Evolutionary conservation across 768 basidiomycete genomes (phyloP).

Genomic region (Strobilomyces confusus): DNA sequence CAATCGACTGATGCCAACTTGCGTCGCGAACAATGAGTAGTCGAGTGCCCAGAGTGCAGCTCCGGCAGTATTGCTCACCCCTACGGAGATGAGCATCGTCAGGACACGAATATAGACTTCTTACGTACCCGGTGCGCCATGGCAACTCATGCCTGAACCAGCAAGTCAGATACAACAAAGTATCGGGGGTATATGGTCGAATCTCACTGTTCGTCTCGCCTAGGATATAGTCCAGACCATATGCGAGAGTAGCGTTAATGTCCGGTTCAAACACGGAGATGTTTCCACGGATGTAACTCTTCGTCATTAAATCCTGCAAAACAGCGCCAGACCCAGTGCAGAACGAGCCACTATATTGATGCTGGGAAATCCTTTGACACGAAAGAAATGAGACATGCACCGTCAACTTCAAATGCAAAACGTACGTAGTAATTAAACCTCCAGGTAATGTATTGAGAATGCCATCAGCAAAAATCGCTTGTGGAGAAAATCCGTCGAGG

Average conservation of each 20-base stretch:
- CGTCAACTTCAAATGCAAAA: not conserved
- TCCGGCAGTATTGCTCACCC: constrained; percentile 67
- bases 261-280: constrained; percentile 49
- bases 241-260: constrained; percentile 43
- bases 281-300: constrained; percentile 54
- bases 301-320: constrained; percentile 64
- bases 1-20: constrained; percentile 49
- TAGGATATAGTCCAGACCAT: constrained; percentile 53
- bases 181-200: constrained; percentile 25
- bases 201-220: constrained; percentile 58
- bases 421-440: constrained; percentile 50
- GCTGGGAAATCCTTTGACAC: constrained; percentile 41
- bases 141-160: constrained; percentile 31
- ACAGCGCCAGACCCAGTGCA: constrained; percentile 51
- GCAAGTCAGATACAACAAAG: not conserved
- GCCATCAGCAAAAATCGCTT: constrained; percentile 50
- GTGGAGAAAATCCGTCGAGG: constrained; percentile 52
- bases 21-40: constrained; percentile 57
- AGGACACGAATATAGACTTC: not conserved
- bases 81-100: constrained; percentile 25
- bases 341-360: constrained; percentile 55
- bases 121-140: constrained; percentile 31
- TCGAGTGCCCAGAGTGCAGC: constrained; percentile 67
- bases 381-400: not conserved
- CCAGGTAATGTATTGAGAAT: constrained; percentile 48